A percentile compares a stretch with the other conserved stretches of the same genome.
Conservation (phyloP, 2,329 filamentous ascomycete species). For the Pseudogymnoascus sp. region DNA sequence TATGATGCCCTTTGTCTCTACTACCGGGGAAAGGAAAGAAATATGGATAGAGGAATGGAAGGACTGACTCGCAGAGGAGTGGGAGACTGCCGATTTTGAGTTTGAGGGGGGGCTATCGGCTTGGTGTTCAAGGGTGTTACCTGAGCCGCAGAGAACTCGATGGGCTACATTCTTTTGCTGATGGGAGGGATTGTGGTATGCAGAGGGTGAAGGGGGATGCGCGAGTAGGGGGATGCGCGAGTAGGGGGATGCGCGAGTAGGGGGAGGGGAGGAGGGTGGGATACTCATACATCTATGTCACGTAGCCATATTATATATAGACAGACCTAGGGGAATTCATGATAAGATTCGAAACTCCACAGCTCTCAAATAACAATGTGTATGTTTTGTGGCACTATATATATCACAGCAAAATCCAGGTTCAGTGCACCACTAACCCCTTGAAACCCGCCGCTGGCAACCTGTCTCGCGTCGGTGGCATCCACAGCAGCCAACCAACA, state of each 20-base stretch:
- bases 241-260: no score
- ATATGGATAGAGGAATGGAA: constrained; percentile 2
- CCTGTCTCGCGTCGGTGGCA: not conserved
- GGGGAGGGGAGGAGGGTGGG: no score
- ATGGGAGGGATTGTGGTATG: no score
- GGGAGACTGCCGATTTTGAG: not conserved
- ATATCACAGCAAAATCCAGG: no score
- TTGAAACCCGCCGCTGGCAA: not conserved
- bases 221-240: no score
- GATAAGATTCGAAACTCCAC: not conserved
- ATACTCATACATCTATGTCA: no score
- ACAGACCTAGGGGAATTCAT: not conserved
- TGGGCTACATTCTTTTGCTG: not conserved
- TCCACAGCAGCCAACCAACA: no score
- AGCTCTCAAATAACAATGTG: not conserved
- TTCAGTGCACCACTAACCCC: no score
- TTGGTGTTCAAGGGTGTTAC: not conserved
- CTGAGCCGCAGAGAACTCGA: not conserved
- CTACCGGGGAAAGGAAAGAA: not conserved
- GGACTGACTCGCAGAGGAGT: not conserved
- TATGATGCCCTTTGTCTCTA: not conserved
- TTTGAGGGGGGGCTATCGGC: not conserved
- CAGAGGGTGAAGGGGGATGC: no score
- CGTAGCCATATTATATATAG: not conserved
- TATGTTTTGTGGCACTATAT: not conserved